phyloP scores from a whole-genome alignment of 495 filamentous ascomycete genomes.

The Podospora bellae-mahoneyi region DNA sequence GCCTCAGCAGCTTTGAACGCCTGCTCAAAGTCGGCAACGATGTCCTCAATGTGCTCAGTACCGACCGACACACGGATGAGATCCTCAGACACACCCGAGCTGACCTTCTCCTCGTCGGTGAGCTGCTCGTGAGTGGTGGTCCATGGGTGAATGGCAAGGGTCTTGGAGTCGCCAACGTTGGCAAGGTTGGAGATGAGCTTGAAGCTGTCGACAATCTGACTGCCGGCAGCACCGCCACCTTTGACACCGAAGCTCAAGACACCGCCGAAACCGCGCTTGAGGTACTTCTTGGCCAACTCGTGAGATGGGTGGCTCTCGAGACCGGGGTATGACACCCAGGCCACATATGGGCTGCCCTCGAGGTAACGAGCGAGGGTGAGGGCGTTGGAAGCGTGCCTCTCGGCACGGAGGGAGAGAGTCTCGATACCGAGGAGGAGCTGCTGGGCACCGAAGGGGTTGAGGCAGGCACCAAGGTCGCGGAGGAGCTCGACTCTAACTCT shows the following conservation, averaged over 20 bases:
- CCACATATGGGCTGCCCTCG: conserved; percentile 74
- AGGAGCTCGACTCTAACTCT: conserved; percentile 75
- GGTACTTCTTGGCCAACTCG: conserved; percentile 81
- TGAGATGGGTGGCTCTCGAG: conserved; percentile 79
- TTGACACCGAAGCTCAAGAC: conserved; percentile 92
- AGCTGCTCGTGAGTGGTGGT: conserved; percentile 96
- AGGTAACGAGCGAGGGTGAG: conserved; percentile 80
- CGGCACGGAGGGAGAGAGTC: conserved; percentile 80
- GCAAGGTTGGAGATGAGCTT: conserved; percentile 92
- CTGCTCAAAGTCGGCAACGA: conserved; percentile 94
- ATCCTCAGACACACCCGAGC: conserved; percentile 86
- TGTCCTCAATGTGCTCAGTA: conserved; percentile 97
- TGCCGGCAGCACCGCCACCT: conserved; percentile 76
- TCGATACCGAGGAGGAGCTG: conserved; percentile 88
- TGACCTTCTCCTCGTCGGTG: conserved; percentile 72
- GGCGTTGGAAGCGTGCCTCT: conserved; percentile 85
- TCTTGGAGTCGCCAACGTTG: conserved; percentile 79
- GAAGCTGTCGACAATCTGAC: conserved; percentile 87
- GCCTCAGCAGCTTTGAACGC: conserved; percentile 62
- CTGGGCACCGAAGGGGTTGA: conserved; percentile 96
- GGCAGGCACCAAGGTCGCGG: conserved; percentile 75
- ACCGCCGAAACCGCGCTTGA: conserved; percentile 83
- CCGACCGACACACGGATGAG: conserved; percentile 95
- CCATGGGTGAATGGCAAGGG: conserved; percentile 94
- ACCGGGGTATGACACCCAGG: conserved; percentile 94